Evolutionary conservation across 352 stramenopile genomes (phyloP).

Genomic region (Globisporangium recalcitrans): DNA sequence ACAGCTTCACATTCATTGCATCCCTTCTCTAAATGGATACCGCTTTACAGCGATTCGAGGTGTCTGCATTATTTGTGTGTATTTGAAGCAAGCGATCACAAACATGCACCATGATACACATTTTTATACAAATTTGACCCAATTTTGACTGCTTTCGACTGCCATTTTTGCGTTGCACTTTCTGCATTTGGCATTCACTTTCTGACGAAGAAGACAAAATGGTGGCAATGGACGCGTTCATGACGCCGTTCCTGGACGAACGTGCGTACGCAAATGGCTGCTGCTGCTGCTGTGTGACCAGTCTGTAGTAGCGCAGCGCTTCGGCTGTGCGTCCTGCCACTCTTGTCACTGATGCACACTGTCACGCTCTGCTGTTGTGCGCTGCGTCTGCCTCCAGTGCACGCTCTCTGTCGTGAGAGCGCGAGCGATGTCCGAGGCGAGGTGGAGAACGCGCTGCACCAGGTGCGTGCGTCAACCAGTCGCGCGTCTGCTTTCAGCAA

Average conservation of each 20-base stretch:
- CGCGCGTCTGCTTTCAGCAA: no score
- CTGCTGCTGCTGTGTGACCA: background rate
- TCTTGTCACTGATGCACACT: background rate
- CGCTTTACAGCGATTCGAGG: no score
- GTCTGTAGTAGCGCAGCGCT: background rate
- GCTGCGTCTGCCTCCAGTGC: constrained; percentile 24
- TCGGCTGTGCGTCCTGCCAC: background rate
- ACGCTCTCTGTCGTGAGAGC: constrained; percentile 37
- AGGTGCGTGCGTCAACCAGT: no score
- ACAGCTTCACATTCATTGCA: background rate
- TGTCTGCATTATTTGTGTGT: no score
- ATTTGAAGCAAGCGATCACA: no score
- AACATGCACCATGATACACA: background rate
- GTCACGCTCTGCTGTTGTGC: background rate
- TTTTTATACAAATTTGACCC: background rate
- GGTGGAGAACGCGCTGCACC: constrained; percentile 63
- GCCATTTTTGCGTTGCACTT: background rate
- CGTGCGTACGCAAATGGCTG: constrained; percentile 23
- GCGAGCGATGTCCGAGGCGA: constrained; percentile 50
- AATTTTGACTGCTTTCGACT: no score
- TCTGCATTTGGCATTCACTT: background rate
- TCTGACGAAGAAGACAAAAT: background rate
- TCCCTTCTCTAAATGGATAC: background rate
- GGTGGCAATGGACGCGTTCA: constrained; percentile 27
- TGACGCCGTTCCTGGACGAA: constrained; percentile 50